A percentile compares a stretch with the other conserved stretches of the same genome.
phyloP scores from a whole-genome alignment of 257 asterid species.

The Fraxinus anomala region DNA sequence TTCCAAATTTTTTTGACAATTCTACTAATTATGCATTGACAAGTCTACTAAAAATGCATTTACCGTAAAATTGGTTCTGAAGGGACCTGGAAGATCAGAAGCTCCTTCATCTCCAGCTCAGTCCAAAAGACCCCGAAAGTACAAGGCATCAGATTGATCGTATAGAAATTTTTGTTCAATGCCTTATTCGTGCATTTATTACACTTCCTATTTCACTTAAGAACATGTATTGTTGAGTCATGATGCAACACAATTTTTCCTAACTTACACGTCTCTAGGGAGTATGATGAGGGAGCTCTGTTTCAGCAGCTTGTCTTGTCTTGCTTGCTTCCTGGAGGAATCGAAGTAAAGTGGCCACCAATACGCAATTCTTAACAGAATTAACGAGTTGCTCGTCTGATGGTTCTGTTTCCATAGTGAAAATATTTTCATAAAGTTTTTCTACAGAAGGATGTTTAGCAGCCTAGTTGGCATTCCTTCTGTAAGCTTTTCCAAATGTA shows the following conservation, averaged over 20 bases:
- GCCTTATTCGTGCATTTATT: not conserved
- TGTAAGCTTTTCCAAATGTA: constrained; percentile 12
- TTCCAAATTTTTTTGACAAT: constrained; percentile 2
- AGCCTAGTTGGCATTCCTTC: not conserved
- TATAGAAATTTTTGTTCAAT: constrained; percentile 15
- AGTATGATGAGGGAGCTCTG: not conserved
- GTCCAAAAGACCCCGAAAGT: constrained; percentile 86
- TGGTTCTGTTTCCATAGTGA: not conserved
- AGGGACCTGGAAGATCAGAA: constrained; percentile 83
- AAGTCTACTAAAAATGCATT: not conserved
- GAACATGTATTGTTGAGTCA: not conserved
- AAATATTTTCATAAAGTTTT: not conserved
- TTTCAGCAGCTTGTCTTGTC: not conserved
- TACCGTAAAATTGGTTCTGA: constrained; percentile 25
- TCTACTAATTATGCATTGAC: constrained; percentile 10
- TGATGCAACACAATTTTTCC: not conserved
- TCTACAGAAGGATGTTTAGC: not conserved
- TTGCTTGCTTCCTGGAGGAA: not conserved
- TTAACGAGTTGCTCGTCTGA: not conserved
- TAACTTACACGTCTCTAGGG: not conserved
- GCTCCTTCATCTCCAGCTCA: constrained; percentile 89
- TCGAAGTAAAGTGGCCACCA: not conserved
- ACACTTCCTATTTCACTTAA: not conserved
- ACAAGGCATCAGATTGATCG: constrained; percentile 57
- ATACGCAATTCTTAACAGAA: not conserved